Base-by-base conservation (phyloP, 23 red algal genomes). In the Gracilaria vermiculophylla region DNA sequence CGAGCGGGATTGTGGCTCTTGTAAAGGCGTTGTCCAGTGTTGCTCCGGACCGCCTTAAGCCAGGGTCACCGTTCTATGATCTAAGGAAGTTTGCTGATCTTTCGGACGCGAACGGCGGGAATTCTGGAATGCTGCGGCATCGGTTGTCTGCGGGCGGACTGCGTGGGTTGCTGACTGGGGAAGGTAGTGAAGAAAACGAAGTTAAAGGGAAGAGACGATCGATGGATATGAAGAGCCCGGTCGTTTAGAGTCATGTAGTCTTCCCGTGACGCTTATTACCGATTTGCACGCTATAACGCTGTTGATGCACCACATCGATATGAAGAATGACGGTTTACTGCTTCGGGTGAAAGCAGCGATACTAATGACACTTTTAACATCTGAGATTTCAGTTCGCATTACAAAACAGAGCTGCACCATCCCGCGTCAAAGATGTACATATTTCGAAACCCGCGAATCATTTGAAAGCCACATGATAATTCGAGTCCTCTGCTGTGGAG, bases 1-100 rank as follows among this genome's bases (percentile, higher is more conserved):
- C 54, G 27, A 51, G 32, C 19, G 87, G 87, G 12, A 75, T 91
- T 81, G 43, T 69, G 34, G 75, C 76, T 27, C 62, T 91, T 5
- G 76, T 91, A 0, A 75, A 91, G 28, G 54, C 76, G 2, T 48
- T 87, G 50, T 81, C 75, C 19, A 73, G 45, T 50, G 39, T 91
- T 53, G 73, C 56, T 17, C 75, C 73, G 36, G 87, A 66, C 27
- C 41, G 45, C 19, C 39, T 81, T 20, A 57, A 81, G 39, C 56
- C 56, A 33, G 87, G 74, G 24, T 62, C 73, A 27, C 55, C 73
- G 62, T 78, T 80, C 60, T 80, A 54, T 37, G 76, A 81, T 42
- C 32, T 91, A 23, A 69, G 49, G 56, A 53, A 52, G 36, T 91
- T 81, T 45, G 50, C 49, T 33, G 53, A 79, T 16, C 4, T 54